These are phyloP conservation scores for Fusarium nodosum DNA, from an alignment of 2,329 filamentous ascomycete species.

Conservation along the genomic window DNA sequence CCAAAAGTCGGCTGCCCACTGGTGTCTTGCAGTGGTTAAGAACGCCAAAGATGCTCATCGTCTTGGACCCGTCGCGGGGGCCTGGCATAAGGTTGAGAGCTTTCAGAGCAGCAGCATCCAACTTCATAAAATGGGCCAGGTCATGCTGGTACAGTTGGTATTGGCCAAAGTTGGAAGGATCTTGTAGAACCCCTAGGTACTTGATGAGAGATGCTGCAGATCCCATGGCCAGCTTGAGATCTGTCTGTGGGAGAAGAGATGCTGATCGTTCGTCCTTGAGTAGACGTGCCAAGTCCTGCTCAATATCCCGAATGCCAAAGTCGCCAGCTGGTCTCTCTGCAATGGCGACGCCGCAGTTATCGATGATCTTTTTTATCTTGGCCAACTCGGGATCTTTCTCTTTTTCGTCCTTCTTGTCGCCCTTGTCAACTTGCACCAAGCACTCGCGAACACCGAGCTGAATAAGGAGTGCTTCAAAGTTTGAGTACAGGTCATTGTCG, in stretches of 20 bases:
- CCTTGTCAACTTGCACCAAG: conserved; percentile 82
- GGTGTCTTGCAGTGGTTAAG: conserved; percentile 98
- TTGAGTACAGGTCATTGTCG: conserved; percentile 99
- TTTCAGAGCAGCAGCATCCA: conserved; percentile 93
- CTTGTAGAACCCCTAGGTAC: conserved; percentile 90
- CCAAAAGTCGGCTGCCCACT: conserved; percentile 86
- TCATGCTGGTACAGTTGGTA: conserved; percentile 98
- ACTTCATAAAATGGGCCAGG: conserved; percentile 96
- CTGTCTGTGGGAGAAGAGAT: conserved; percentile 85
- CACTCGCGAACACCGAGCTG: conserved; percentile 97
- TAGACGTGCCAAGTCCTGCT: conserved; percentile 90
- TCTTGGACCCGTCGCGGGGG: conserved; percentile 93
- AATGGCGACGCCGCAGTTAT: conserved; percentile 91
- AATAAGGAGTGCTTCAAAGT: conserved; percentile 96
- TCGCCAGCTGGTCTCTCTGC: conserved; percentile 82
- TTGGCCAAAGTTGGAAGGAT: conserved; percentile 95
- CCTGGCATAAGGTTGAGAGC: conserved; percentile 98
- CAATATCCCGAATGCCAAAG: conserved; percentile 91
- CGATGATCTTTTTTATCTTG: conserved; percentile 89
- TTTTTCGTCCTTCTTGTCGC: conserved; percentile 82
- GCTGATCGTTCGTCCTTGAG: conserved; percentile 87
- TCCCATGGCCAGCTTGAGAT: conserved; percentile 96
- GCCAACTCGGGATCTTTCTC: conserved; percentile 88
- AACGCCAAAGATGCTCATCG: conserved; percentile 94
- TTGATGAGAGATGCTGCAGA: conserved; percentile 94